These are phyloP conservation scores for Coemansia sp. DNA, from an alignment of 192 early-diverging fungal genomes.

Conservation along the genomic window DNA sequence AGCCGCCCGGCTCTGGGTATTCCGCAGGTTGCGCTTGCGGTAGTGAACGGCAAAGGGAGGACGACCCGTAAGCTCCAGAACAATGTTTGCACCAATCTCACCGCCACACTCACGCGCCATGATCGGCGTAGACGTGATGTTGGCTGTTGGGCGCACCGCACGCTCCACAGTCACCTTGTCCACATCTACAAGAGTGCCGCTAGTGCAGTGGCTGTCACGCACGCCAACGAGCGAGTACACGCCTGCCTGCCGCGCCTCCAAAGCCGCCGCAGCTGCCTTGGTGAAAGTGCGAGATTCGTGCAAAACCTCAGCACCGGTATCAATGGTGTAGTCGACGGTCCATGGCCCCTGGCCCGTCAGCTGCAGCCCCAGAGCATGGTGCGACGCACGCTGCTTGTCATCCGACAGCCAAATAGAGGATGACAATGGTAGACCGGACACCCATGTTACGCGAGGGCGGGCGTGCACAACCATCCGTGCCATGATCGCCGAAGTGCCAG, in stretches of 20 bases:
- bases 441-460: conserved; percentile 31
- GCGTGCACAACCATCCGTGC: conserved; percentile 39
- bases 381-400: conserved; percentile 39
- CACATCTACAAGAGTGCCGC: background rate
- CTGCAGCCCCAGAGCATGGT: conserved; percentile 21
- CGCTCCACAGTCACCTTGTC: conserved; percentile 27
- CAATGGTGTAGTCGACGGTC: conserved; percentile 36
- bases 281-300: conserved; percentile 18
- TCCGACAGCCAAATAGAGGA: conserved; percentile 35
- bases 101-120: conserved; percentile 52
- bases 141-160: conserved; percentile 20
- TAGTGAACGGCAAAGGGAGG: conserved; percentile 48
- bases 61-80: conserved; percentile 39
- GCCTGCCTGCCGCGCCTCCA: conserved; percentile 27
- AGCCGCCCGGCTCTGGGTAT: conserved; percentile 16
- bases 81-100: conserved; percentile 42
- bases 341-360: conserved; percentile 38
- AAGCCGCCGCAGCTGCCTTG: conserved; percentile 3
- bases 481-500: conserved; percentile 11
- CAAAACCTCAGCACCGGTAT: conserved; percentile 5
- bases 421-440: conserved; percentile 6
- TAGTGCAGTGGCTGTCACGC: conserved; percentile 35
- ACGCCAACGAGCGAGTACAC: conserved; percentile 31
- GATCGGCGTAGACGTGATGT: conserved; percentile 34
- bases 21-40: conserved; percentile 41